Evolutionary conservation across 805 yeast species (phyloP).

Genomic region (Barnettozyma botsteinii): DNA sequence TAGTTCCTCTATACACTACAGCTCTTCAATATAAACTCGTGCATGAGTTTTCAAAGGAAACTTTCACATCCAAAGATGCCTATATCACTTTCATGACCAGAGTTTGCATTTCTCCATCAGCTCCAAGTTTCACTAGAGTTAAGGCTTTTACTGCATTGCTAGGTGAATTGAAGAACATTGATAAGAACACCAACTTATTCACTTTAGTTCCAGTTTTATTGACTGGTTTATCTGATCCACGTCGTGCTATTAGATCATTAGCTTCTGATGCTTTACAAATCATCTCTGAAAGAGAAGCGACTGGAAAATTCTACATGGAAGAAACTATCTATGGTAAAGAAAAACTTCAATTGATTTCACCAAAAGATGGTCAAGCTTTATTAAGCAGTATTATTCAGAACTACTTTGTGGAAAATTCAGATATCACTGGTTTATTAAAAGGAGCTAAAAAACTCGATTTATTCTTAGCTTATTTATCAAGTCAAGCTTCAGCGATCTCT

Average conservation of each 20-base stretch:
- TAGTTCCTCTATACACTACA: constrained; percentile 39
- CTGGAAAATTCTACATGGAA: constrained; percentile 40
- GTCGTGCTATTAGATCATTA: constrained; percentile 44
- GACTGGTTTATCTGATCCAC: constrained; percentile 47
- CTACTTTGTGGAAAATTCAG: constrained; percentile 44
- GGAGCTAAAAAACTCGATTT: constrained; percentile 53
- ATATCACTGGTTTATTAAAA: constrained; percentile 35
- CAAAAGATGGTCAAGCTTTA: constrained; percentile 55
- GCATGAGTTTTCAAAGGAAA: constrained; percentile 26
- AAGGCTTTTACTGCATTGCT: constrained; percentile 41
- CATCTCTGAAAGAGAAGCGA: constrained; percentile 32
- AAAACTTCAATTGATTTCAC: constrained; percentile 49
- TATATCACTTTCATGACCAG: constrained; percentile 55
- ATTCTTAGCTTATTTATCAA: constrained; percentile 57
- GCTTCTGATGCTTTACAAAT: constrained; percentile 34
- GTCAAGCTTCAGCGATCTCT: constrained; percentile 52
- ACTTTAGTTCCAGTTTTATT: constrained; percentile 54
- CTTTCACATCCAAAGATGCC: constrained; percentile 37
- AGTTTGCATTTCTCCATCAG: constrained; percentile 47
- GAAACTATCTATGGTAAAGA: constrained; percentile 53
- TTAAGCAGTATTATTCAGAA: constrained; percentile 37
- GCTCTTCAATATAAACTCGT: constrained; percentile 31
- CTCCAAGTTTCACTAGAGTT: constrained; percentile 54
- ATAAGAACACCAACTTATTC: constrained; percentile 38
- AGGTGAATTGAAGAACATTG: constrained; percentile 28